Conservation (phyloP, 352 stramenopile species). For the Pythium rishiriense region DNA sequence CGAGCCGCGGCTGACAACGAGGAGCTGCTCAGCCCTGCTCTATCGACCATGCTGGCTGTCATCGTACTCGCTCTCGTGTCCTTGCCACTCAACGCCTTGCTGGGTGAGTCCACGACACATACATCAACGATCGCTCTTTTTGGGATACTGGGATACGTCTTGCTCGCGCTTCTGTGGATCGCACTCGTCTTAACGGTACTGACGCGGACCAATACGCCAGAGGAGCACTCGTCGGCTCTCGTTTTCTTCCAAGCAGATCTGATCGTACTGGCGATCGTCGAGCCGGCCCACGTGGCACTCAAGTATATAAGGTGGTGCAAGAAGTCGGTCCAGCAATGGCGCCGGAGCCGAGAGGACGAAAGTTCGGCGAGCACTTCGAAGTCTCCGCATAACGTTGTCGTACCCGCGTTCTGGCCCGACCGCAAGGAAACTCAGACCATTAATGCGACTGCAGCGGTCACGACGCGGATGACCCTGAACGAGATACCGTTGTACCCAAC, state of each 20-base stretch:
- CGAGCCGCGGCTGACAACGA: neutral
- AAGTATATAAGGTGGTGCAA: neutral
- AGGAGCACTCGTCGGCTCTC: constrained; percentile 9
- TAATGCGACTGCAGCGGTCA: neutral
- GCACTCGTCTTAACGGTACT: constrained; percentile 10
- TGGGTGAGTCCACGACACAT: neutral
- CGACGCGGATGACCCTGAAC: neutral
- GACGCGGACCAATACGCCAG: constrained; percentile 6
- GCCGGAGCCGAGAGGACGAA: neutral
- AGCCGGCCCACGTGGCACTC: neutral
- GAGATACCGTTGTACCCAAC: neutral
- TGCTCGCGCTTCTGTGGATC: constrained; percentile 4
- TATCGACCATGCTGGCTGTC: neutral
- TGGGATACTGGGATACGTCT: neutral
- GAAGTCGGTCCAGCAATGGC: neutral
- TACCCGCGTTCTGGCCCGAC: constrained; percentile 10
- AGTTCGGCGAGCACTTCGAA: neutral
- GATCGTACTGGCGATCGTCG: constrained; percentile 13
- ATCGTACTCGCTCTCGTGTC: neutral
- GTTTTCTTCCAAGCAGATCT: constrained; percentile 26
- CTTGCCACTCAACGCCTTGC: neutral
- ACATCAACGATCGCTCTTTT: neutral
- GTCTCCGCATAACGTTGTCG: neutral
- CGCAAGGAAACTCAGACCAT: neutral
- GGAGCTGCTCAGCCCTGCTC: neutral